Evolutionary conservation across 2,329 filamentous ascomycete genomes (phyloP), one percentile per base, ranked within the genome.

Genomic region (Botrytis byssoidea): DNA sequence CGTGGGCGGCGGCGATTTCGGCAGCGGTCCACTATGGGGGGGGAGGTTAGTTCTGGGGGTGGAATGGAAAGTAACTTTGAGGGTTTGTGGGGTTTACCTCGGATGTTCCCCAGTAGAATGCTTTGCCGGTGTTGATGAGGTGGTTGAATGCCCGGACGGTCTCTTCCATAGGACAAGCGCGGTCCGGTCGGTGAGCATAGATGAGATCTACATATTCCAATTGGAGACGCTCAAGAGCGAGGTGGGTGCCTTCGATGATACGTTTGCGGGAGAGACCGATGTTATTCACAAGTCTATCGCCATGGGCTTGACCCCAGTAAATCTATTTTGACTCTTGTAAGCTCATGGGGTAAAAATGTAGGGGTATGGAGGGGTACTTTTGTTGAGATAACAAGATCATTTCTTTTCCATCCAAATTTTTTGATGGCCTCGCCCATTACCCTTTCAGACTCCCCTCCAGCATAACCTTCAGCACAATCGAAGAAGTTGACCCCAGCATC

Each of bases 81-180:
- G 88, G 85, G 25, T 87, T 84, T 83, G 0, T 90, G 90, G 74
- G 88, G 85, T 85, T 86, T 90, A 90, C 92, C 81, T 92, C 89
- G 0, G 88, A 91, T 0, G 90, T 92, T 60, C 90, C 90, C 90
- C 90, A 92, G 84, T 92, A 92, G 76, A 93, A 88, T 3, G 89
- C 88, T 83, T 92, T 90, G 76, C 91, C 91, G 0, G 85, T 86
- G 81, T 89, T 85, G 80, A 93, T 92, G 71, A 93, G 82, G 81
- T 92, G 85, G 84, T 92, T 92, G 84, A 93, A 92, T 71, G 88
- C 89, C 71, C 90, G 88, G 55, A 93, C 90, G 3, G 87, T 89
- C 83, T 93, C 91, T 81, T 92, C 89, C 83, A 92, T 92, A 3
- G 90, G 91, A 0, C 90, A 92, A 65, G 88, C 84, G 14, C 88